These are phyloP conservation scores for Fusarium annulatum DNA, from an alignment of 2,329 filamentous ascomycete species.

Conservation along the genomic window DNA sequence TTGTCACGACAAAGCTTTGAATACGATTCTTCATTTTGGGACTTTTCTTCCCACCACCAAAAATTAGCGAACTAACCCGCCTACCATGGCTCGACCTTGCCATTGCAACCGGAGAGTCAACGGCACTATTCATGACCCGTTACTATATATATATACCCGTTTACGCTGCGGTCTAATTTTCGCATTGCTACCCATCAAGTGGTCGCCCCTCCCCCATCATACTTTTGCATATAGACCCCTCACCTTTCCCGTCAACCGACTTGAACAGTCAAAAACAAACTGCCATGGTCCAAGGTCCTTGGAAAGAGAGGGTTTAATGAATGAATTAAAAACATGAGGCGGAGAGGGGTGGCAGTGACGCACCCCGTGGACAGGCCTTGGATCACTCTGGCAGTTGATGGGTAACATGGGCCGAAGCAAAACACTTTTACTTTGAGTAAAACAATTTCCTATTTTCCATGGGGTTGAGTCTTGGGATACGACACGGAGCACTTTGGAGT, in stretches of 20 bases:
- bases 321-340: constrained; percentile 13
- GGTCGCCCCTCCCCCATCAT: constrained; percentile 30
- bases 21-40: constrained; percentile 29
- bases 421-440: constrained; percentile 39
- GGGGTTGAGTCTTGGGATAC: constrained; percentile 40
- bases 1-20: constrained; percentile 41
- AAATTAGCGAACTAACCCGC: constrained; percentile 38
- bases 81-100: constrained; percentile 33
- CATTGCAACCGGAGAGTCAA: constrained; percentile 34
- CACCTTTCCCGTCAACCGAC: constrained; percentile 8
- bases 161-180: constrained; percentile 47
- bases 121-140: constrained; percentile 42
- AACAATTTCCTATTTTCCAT: constrained; percentile 36
- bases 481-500: constrained; percentile 42
- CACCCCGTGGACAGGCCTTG: constrained; percentile 39
- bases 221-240: constrained; percentile 23
- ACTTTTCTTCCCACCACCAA: constrained; percentile 10
- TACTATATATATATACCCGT: constrained; percentile 48
- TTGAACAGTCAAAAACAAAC: constrained; percentile 28
- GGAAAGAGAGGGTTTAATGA: constrained; percentile 14
- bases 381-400: constrained; percentile 42
- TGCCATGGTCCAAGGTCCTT: constrained; percentile 39
- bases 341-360: constrained; percentile 29
- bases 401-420: constrained; percentile 34
- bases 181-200: constrained; percentile 43